Base-by-base conservation (phyloP, 1,284 basidiomycete species). In the Coriolopsis trogii region DNA sequence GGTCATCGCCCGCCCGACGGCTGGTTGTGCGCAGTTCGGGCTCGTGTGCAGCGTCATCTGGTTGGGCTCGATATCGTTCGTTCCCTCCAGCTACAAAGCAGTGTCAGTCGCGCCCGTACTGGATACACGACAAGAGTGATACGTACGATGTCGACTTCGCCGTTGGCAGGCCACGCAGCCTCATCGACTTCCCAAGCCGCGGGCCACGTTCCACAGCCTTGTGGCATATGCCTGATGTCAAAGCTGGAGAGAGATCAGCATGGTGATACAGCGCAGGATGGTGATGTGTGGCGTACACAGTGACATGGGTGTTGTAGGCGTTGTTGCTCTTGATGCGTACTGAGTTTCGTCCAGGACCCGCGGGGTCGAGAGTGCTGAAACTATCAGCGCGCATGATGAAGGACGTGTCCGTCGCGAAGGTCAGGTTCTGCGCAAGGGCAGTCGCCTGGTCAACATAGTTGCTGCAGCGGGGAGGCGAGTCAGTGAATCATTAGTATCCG, bases 201-300 rank as follows among this genome's bases (percentile, higher is more conserved):
- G 21, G 86, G 85, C 85, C 84, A 87, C 2, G 81, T 71, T 8
- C 78, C 81, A 57, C 86, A 88, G 30, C 85, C 87, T 64, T 84
- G 74, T 3, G 87, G 77, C 76, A 79, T 80, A 54, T 80, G 77
- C 25, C 74, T 71, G 53, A 83, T 72, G 62, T 82, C 75, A 60
- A 81, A 82, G 33, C 67, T 62, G 36, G 31, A 4, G 20, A 28
- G 12, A 20, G 21, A 26, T 51, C 29, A 54, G 38, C 30, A 39
- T 25, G 24, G 21, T n/a, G n/a, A n/a, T 8, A 6, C 21, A n/a
- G 13, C 15, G n/a, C 20, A 24, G 36, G 7, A 13, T 4, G 12
- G 10, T 25, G 1, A 4, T 3, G 38, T 36, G 37, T 45, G 28
- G 10, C 80, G 51, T 67, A 87, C 82, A 87, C 75, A 41, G 75